Evolutionary conservation across 495 filamentous ascomycete species (phyloP), one percentile per base, ranked within the genome.

Genomic region (Barbatosphaeria neglecta): DNA sequence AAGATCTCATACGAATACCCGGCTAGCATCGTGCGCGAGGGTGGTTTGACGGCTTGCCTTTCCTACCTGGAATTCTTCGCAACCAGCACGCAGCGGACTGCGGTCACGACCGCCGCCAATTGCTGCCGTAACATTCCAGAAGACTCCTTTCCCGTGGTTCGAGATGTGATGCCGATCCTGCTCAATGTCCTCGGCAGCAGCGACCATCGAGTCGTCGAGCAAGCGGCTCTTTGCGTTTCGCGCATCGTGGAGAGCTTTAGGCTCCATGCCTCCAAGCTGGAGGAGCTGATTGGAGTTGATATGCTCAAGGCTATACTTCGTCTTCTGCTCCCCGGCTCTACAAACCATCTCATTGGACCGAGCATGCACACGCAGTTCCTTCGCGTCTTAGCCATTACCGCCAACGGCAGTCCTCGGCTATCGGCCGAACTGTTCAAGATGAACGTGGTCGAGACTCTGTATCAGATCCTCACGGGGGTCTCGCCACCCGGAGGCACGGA

Each of bases 1-100:
- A 97, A 95, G 64, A 96, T 99, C 33, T 99, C 93, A 2, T 81
- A 89, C 37, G 93, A 99, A 59, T 99, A 94, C 61, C 93, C 93
- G 13, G 83, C 86, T 3, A 87, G 87, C 23, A 97, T 99, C 53
- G 92, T 99, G 18, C 86, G 90, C 28, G 93, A 96, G 67, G 93
- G 90, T 24, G 93, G 93, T 10, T 70, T 99, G 50, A 90, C 85
- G 13, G 93, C 92, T 22, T 99, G 93, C 55, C 69, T 99, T 45
- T 87, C 82, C 2, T 96, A 88, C 65, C 74, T 99, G 28, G 93
- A 99, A 55, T 99, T 99, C 65, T 99, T 99, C 59, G 82, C 93
- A 6, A 97, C 93, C 9, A 89, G 90, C 60, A 96, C 92, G 4
- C 93, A 99, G 62, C 78, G 93, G 23, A 94, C 90, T 18, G 93